Percentiles rank a stretch among this genome's conserved stretches.
Evolutionary conservation across 148 eudicot species (phyloP).

Genomic region (Rhododendron ferrugineum): DNA sequence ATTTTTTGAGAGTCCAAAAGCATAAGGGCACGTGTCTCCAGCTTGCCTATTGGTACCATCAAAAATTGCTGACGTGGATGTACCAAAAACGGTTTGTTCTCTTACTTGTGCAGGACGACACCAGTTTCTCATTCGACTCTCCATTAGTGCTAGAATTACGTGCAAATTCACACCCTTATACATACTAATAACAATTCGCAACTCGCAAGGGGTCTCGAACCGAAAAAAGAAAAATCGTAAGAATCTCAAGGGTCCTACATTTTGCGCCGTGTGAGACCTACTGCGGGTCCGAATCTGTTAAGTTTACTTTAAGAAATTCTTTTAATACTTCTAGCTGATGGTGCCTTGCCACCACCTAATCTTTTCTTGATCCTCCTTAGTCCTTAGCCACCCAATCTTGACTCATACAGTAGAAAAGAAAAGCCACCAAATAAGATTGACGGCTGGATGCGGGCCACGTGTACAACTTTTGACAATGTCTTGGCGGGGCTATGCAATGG

Average conservation of each 20-base stretch:
- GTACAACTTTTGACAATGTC: neutral
- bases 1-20: neutral
- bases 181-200: no score
- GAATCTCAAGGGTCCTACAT: neutral
- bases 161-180: neutral
- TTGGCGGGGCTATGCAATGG: neutral
- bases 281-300: neutral
- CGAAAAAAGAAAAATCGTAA: neutral
- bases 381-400: neutral
- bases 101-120: neutral
- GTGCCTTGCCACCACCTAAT: neutral
- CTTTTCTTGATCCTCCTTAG: no score
- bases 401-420: neutral
- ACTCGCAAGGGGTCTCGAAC: neutral
- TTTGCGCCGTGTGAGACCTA: neutral
- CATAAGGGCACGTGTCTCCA: neutral
- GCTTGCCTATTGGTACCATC: neutral
- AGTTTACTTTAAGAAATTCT: neutral
- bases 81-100: neutral
- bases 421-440: neutral
- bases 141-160: neutral
- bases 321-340: neutral
- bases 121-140: neutral
- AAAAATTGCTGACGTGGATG: neutral
- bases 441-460: neutral